These are phyloP conservation scores for Phylloporus arenicola DNA, from an alignment of 768 basidiomycete genomes.

Conservation along the genomic window DNA sequence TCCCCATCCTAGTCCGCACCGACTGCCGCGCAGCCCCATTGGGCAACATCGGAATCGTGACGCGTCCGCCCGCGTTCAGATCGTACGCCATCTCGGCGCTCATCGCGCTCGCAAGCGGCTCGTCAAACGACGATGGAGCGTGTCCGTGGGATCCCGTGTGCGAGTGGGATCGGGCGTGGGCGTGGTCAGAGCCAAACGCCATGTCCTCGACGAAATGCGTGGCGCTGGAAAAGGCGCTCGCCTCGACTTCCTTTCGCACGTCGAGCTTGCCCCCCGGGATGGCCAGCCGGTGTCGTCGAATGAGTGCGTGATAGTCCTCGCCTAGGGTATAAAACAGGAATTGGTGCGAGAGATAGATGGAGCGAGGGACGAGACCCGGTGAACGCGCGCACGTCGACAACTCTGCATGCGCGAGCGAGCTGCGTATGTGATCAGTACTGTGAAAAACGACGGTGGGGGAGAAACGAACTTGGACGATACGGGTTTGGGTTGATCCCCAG, in stretches of 20 bases:
- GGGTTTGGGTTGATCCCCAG: no score
- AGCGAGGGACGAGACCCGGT: conserved; percentile 55
- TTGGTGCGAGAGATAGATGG: conserved; percentile 84
- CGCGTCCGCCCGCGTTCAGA: conserved; percentile 32
- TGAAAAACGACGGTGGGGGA: no score
- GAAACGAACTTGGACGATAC: no score
- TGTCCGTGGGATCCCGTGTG: conserved; percentile 36
- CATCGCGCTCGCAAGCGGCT: conserved; percentile 72
- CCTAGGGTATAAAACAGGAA: conserved; percentile 50
- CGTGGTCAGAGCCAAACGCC: conserved; percentile 5
- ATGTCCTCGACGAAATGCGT: conserved; percentile 23
- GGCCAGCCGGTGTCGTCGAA: conserved; percentile 30
- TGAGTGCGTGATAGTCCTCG: conserved; percentile 76
- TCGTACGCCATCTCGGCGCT: conserved; percentile 53
- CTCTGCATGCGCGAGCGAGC: conserved; percentile 51
- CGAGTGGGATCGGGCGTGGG: neutral
- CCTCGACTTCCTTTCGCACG: conserved; percentile 67
- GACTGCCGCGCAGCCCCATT: conserved; percentile 29
- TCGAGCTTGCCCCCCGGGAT: conserved; percentile 55
- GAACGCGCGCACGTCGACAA: conserved; percentile 63
- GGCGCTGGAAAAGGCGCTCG: conserved; percentile 42
- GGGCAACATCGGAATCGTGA: conserved; percentile 46
- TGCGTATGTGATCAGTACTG: no score
- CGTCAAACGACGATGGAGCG: conserved; percentile 45
- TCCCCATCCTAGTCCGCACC: neutral